Evolutionary conservation across 2,329 filamentous ascomycete species (phyloP).

Genomic region (Colletotrichum aenigma): DNA sequence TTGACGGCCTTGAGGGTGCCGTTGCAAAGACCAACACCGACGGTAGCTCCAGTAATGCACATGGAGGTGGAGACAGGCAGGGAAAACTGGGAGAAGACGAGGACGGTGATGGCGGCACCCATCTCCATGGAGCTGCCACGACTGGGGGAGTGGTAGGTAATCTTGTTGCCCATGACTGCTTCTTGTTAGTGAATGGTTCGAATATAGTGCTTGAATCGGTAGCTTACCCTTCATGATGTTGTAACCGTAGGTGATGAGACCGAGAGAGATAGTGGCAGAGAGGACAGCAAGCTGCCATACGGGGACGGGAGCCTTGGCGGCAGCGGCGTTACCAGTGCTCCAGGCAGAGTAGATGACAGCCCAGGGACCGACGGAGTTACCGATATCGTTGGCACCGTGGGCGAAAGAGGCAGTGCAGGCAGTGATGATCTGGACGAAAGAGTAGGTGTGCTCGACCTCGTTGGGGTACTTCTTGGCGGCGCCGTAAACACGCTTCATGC

Average conservation of each 20-base stretch:
- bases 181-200: constrained; percentile 18
- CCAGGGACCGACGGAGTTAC: constrained; percentile 73
- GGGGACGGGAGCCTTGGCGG: constrained; percentile 69
- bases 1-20: constrained; percentile 75
- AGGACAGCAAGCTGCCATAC: constrained; percentile 80
- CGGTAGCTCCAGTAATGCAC: constrained; percentile 82
- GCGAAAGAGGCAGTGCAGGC: constrained; percentile 76
- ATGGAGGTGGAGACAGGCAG: constrained; percentile 79
- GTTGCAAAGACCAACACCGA: constrained; percentile 80
- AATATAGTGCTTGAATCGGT: neutral
- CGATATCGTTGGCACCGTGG: constrained; percentile 80
- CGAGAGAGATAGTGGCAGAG: constrained; percentile 65
- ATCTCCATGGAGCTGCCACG: constrained; percentile 76
- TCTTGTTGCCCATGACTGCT: constrained; percentile 79
- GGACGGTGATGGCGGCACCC: constrained; percentile 77
- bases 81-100: constrained; percentile 76
- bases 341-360: constrained; percentile 73
- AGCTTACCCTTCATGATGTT: constrained; percentile 80
- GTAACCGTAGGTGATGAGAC: constrained; percentile 77
- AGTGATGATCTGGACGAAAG: constrained; percentile 69
- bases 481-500: constrained; percentile 72
- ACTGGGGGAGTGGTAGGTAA: constrained; percentile 69
- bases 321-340: constrained; percentile 64
- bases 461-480: constrained; percentile 70
- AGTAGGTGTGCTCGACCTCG: constrained; percentile 73